Percentiles rank a stretch among this genome's conserved stretches.
Evolutionary conservation across 148 eudicot genomes (phyloP).

Genomic region (Arctostaphylos glauca): DNA sequence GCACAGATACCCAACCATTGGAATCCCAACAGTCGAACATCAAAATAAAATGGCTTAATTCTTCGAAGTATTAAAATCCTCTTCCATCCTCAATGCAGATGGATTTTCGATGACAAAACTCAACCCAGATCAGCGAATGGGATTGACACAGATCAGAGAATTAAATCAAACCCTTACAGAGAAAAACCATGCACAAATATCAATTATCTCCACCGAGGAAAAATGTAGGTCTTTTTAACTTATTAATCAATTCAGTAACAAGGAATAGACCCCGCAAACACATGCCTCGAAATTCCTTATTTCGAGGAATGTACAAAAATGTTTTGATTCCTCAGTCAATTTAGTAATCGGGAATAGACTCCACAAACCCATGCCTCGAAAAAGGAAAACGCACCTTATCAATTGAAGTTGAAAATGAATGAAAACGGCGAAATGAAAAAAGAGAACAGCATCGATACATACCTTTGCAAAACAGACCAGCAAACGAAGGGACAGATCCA

Average conservation of each 20-base stretch:
- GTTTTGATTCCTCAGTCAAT: neutral
- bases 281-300: conserved; percentile 6
- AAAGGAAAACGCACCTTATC: neutral
- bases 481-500: conserved; percentile 28
- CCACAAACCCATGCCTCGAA: neutral
- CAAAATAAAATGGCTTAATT: neutral
- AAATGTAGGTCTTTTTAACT: conserved; percentile 15
- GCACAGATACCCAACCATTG: conserved; percentile 12
- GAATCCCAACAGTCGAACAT: neutral
- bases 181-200: neutral
- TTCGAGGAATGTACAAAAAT: no score
- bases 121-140: neutral
- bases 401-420: neutral
- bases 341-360: neutral
- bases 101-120: neutral
- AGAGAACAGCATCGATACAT: neutral
- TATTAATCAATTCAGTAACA: neutral
- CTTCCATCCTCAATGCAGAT: neutral
- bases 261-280: neutral
- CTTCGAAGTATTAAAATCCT: neutral
- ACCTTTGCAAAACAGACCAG: conserved; percentile 12
- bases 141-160: neutral
- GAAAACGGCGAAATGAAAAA: neutral
- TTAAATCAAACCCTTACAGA: conserved; percentile 9
- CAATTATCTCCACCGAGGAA: neutral